A percentile compares a stretch with the other conserved stretches of the same genome.
Evolutionary conservation across 2,329 filamentous ascomycete genomes (phyloP).

Genomic region (Stemphylium beticola): DNA sequence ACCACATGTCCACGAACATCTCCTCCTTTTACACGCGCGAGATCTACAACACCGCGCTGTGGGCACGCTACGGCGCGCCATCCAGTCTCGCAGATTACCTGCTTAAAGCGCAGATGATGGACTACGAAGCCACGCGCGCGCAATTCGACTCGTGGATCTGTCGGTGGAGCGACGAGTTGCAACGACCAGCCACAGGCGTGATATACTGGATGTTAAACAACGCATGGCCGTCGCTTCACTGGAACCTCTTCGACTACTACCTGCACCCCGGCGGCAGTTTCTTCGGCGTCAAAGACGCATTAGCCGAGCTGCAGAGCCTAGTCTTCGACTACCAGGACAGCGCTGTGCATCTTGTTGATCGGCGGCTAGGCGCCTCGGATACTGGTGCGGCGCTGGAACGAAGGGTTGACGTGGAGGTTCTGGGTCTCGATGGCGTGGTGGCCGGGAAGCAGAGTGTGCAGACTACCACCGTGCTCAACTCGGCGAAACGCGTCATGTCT

Average conservation of each 20-base stretch:
- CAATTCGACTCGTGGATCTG: constrained; percentile 64
- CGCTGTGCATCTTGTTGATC: constrained; percentile 62
- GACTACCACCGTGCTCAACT: constrained; percentile 54
- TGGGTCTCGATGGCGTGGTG: constrained; percentile 56
- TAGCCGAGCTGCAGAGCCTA: constrained; percentile 57
- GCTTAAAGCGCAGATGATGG: constrained; percentile 65
- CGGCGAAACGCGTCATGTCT: constrained; percentile 24
- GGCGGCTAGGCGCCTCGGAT: constrained; percentile 47
- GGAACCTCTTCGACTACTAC: constrained; percentile 70
- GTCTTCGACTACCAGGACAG: constrained; percentile 60
- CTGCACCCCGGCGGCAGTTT: constrained; percentile 64
- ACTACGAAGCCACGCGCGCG: constrained; percentile 68
- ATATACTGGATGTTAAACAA: constrained; percentile 74
- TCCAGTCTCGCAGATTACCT: constrained; percentile 64
- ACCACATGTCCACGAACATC: constrained; percentile 65
- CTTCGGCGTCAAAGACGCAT: constrained; percentile 62
- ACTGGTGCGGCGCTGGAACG: constrained; percentile 30
- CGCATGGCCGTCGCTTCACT: constrained; percentile 70
- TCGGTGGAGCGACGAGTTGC: constrained; percentile 55
- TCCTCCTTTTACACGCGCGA: constrained; percentile 63
- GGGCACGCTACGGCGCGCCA: constrained; percentile 59
- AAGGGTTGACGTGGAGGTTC: constrained; percentile 57
- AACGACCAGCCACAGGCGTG: constrained; percentile 63
- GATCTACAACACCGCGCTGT: constrained; percentile 65
- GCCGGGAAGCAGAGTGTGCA: constrained; percentile 43